phyloP scores from a whole-genome alignment of 148 eudicot genomes.

The Salicornia ramosissima region DNA sequence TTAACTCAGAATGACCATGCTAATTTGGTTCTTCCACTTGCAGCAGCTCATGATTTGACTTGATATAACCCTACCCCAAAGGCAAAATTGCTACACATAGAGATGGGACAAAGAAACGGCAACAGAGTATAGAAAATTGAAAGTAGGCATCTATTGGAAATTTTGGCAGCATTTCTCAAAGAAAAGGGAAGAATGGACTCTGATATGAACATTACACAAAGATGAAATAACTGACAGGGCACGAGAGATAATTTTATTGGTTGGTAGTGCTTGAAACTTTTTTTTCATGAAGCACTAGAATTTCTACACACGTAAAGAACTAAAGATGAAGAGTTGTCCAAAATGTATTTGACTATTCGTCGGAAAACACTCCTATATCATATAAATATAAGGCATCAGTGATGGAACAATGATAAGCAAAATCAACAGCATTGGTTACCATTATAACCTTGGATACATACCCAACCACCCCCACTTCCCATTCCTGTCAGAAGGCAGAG shows the following conservation, averaged over 20 bases:
- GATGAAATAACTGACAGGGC: no score
- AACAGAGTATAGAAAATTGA: background rate
- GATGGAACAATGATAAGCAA: background rate
- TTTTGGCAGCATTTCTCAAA: background rate
- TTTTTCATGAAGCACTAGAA: background rate
- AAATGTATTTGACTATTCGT: background rate
- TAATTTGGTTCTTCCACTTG: background rate
- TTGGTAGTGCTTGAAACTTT: background rate
- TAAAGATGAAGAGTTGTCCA: no score
- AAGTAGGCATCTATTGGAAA: background rate
- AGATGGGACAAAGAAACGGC: background rate
- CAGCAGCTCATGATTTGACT: background rate
- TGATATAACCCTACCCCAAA: background rate
- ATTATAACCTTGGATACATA: no score
- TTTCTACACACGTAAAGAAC: background rate
- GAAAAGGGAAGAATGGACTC: background rate
- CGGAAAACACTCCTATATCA: background rate
- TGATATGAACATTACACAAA: no score
- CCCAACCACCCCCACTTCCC: background rate
- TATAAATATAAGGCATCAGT: background rate
- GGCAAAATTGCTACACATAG: background rate
- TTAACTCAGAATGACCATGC: background rate
- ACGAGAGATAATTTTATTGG: no score
- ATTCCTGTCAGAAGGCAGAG: background rate
- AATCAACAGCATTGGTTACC: background rate